Evolutionary conservation across 177 flowering plant genomes (phyloP).

Genomic region (Vitis hybrid): DNA sequence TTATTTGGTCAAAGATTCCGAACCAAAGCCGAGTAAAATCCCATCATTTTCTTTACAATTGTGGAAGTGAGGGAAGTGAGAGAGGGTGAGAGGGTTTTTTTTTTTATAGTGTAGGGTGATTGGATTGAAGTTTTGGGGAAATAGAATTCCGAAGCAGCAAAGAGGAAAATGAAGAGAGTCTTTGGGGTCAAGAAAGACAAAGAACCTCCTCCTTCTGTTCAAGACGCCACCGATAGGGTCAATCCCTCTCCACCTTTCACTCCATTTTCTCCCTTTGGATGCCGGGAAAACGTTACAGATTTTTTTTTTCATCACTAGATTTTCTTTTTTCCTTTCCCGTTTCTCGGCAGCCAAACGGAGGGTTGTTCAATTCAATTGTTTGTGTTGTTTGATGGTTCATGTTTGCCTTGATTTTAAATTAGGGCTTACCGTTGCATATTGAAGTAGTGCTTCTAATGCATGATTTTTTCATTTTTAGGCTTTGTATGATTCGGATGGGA

Average conservation of each 20-base stretch:
- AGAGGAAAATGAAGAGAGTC: constrained; percentile 50
- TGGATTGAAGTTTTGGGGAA: no score
- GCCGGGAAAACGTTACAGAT: no score
- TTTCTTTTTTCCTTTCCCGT: not conserved
- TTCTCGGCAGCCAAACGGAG: not conserved
- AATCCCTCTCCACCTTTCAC: not conserved
- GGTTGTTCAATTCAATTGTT: not conserved
- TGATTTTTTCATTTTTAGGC: no score
- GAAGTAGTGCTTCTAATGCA: no score
- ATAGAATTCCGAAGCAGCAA: not conserved
- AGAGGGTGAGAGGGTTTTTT: no score
- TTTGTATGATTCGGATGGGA: no score
- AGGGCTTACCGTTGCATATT: not conserved
- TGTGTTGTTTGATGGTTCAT: not conserved
- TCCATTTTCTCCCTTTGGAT: not conserved
- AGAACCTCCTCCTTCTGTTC: constrained; percentile 64
- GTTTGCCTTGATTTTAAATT: not conserved
- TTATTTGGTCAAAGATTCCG: no score
- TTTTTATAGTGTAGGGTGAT: no score
- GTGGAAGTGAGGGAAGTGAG: no score
- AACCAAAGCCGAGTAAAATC: no score
- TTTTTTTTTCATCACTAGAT: no score
- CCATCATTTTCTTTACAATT: no score
- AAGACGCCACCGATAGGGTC: constrained; percentile 67
- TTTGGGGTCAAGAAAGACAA: constrained; percentile 67